These are phyloP conservation scores for Ceratobasidium sp. DNA, from an alignment of 1,284 basidiomycete genomes.

Conservation along the genomic window DNA sequence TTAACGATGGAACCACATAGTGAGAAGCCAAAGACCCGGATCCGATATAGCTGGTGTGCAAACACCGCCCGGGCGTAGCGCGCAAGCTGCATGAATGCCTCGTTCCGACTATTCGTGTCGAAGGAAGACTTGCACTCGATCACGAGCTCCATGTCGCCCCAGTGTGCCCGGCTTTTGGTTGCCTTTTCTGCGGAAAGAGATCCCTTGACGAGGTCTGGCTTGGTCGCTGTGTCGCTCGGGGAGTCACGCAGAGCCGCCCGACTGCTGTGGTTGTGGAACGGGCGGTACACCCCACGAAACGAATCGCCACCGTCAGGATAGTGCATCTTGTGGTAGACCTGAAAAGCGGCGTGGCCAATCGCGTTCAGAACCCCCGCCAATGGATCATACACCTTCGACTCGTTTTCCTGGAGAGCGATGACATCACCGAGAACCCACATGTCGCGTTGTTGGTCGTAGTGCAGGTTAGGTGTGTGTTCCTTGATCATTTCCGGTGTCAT, in stretches of 20 bases:
- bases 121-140: constrained; percentile 21
- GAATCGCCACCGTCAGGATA: neutral
- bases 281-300: neutral
- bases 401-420: neutral
- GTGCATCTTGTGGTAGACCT: neutral
- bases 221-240: neutral
- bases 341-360: neutral
- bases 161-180: neutral
- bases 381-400: neutral
- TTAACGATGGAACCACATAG: constrained; percentile 12
- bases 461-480: neutral
- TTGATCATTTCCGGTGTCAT: neutral
- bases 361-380: constrained; percentile 10
- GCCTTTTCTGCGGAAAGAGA: neutral
- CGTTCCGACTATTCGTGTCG: neutral
- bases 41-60: constrained; percentile 22
- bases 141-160: constrained; percentile 30
- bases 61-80: constrained; percentile 28
- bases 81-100: constrained; percentile 28
- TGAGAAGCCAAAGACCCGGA: neutral
- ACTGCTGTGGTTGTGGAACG: neutral
- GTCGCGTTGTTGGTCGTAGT: neutral
- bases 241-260: neutral
- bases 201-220: constrained; percentile 15
- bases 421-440: neutral